Evolutionary conservation across 2,329 filamentous ascomycete species (phyloP), one percentile per base, ranked within the genome.

Genomic region (Pyrenophora graminea): DNA sequence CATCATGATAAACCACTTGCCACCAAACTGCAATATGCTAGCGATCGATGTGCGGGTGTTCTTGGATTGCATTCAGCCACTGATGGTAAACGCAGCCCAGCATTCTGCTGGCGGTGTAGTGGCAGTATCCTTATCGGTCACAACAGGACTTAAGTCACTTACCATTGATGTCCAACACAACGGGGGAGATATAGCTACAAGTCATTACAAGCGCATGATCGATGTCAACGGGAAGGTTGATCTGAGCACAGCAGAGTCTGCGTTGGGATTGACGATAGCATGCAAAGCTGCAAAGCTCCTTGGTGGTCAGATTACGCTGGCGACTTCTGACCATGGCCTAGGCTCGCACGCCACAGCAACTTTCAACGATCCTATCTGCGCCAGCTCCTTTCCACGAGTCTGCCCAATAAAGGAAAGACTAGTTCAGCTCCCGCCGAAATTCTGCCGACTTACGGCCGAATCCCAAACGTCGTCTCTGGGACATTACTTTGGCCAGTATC

Each of bases 251-350:
- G 68, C 67, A 2, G 73, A 77, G 3, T 74, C 74, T 23, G 76
- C 77, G 0, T 64, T 79, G 0, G 77, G 78, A 0, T 57, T 80
- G 12, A 77, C 76, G 0, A 61, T 80, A 0, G 71, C 77, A 3
- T 60, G 64, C 7, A 77, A 76, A 33, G 74, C 78, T 17, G 76
- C 77, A 0, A 61, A 66, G 1, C 62, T 76, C 0, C 65, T 80
- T 10, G 62, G 75, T 8, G 78, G 77, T 0, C 62, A 60, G 2
- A 56, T 79, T 0, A 62, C 54, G 0, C 48, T 80, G 40, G 61
- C 78, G 0, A 71, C 70, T 0, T 79, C 77, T 0, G 57, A 61
- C 8, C 23, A 67, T 3, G 64, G 63, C 2, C 50, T 53, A 9
- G 77, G 76, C 0, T 79, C 77, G 1, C 74, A 78, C 49, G 79